Evolutionary conservation across 257 asterid genomes (phyloP).

Genomic region (Cruciata laevipes): DNA sequence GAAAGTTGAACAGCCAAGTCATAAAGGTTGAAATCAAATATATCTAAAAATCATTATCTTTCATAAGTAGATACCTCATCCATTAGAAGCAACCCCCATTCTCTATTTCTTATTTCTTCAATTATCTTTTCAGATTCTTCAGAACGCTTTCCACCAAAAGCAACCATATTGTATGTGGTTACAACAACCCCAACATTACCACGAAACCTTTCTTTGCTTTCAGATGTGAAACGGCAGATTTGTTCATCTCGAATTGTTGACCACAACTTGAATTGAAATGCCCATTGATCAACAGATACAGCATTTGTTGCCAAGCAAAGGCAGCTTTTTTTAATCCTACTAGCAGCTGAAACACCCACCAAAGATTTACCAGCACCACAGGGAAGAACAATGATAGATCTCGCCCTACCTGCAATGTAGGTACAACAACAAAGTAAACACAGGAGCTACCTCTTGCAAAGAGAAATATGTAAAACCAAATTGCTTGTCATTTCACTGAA

Average conservation of each 20-base stretch:
- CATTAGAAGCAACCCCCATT: conserved; percentile 99
- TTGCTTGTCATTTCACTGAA: neutral
- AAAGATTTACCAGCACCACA: conserved; percentile 99
- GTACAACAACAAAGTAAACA: neutral
- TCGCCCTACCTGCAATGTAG: conserved; percentile 72
- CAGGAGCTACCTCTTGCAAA: neutral
- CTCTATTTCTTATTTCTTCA: conserved; percentile 93
- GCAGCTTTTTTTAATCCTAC: conserved; percentile 90
- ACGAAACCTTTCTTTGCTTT: conserved; percentile 95
- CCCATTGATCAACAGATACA: conserved; percentile 99
- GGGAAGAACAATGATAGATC: conserved; percentile 94
- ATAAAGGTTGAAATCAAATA: conserved; percentile 1
- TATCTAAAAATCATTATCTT: conserved; percentile 9
- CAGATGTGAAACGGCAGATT: conserved; percentile 96
- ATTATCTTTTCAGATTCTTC: conserved; percentile 99
- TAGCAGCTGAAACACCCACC: conserved; percentile 98
- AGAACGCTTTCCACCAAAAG: conserved; percentile 95
- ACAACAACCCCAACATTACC: conserved; percentile 99
- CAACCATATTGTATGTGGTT: conserved; percentile 98
- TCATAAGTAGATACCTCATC: conserved; percentile 60
- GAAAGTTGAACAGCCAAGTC: conserved; percentile 6
- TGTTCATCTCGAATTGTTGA: conserved; percentile 92
- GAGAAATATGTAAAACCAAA: neutral
- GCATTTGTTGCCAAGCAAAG: conserved; percentile 99
- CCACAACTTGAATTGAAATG: conserved; percentile 96